phyloP scores from a whole-genome alignment of 805 yeast genomes.

The Debaryomyces tyrocola region DNA sequence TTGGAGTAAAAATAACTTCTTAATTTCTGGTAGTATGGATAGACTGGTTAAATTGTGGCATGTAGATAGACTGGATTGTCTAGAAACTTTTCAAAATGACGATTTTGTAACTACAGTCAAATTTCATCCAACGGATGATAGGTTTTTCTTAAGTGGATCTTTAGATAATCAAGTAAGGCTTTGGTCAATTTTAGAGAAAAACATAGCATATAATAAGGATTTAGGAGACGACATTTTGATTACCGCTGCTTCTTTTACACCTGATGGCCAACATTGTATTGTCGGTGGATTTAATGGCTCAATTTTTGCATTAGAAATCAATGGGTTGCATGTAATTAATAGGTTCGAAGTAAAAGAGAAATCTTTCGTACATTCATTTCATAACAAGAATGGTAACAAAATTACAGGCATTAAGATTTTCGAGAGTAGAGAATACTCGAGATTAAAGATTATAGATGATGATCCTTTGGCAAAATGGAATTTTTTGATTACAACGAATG shows the following conservation, averaged over 20 bases:
- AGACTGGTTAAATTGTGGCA: constrained; percentile 85
- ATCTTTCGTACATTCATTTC: constrained; percentile 22
- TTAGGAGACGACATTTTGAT: constrained; percentile 64
- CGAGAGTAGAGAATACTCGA: constrained; percentile 16
- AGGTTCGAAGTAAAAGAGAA: constrained; percentile 32
- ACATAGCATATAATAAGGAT: constrained; percentile 51
- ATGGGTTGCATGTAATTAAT: constrained; percentile 50
- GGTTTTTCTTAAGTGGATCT: constrained; percentile 83
- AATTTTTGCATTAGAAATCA: constrained; percentile 58
- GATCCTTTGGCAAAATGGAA: constrained; percentile 26
- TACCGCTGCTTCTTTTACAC: constrained; percentile 74
- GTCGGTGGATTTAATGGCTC: constrained; percentile 83
- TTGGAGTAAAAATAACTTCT: constrained; percentile 86
- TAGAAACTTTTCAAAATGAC: constrained; percentile 67
- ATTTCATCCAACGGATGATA: constrained; percentile 83
- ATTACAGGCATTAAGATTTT: constrained; percentile 74
- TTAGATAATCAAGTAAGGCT: constrained; percentile 71
- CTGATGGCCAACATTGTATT: constrained; percentile 57
- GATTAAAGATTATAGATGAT: neutral
- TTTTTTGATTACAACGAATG: constrained; percentile 70
- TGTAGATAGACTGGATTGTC: constrained; percentile 59
- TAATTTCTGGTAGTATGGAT: constrained; percentile 83
- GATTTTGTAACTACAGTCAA: constrained; percentile 80
- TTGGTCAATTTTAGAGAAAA: constrained; percentile 82
- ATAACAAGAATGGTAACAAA: constrained; percentile 40